Evolutionary conservation across 805 yeast species (phyloP).

Genomic region (Yarrowia porcina): DNA sequence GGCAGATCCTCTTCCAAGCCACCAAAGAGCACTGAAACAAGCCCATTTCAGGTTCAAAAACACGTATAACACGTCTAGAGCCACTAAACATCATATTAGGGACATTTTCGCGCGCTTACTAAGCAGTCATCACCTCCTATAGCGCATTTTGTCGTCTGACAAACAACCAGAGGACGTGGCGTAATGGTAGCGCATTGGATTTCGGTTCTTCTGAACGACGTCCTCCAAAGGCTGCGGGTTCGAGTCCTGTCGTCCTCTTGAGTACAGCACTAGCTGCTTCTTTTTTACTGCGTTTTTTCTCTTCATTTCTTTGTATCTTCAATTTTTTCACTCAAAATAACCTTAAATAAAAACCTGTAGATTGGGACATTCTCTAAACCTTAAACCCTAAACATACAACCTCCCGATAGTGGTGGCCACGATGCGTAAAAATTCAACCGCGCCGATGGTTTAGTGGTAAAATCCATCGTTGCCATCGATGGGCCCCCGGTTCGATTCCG

Average conservation of each 20-base stretch:
- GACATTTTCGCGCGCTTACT: not conserved
- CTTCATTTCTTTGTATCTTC: not conserved
- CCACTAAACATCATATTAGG: no score
- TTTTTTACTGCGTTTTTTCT: not conserved
- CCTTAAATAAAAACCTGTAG: not conserved
- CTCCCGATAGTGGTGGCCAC: not conserved
- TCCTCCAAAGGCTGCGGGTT: constrained; percentile 9
- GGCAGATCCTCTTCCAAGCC: no score
- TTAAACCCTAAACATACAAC: not conserved
- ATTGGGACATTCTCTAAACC: no score
- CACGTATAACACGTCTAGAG: no score
- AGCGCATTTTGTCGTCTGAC: not conserved
- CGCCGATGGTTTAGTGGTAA: not conserved
- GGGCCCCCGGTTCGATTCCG: constrained; percentile 11
- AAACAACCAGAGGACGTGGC: not conserved
- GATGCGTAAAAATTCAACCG: not conserved
- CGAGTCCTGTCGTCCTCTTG: constrained; percentile 4
- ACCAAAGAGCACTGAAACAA: no score
- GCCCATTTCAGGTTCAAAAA: no score
- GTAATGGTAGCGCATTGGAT: constrained; percentile 7
- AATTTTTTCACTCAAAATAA: not conserved
- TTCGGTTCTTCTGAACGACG: constrained; percentile 2
- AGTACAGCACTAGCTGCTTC: not conserved
- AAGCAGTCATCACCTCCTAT: not conserved
- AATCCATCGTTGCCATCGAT: constrained; percentile 5